Base-by-base conservation (phyloP, 768 basidiomycete genomes). In the Macrolepiota fuliginosa region DNA sequence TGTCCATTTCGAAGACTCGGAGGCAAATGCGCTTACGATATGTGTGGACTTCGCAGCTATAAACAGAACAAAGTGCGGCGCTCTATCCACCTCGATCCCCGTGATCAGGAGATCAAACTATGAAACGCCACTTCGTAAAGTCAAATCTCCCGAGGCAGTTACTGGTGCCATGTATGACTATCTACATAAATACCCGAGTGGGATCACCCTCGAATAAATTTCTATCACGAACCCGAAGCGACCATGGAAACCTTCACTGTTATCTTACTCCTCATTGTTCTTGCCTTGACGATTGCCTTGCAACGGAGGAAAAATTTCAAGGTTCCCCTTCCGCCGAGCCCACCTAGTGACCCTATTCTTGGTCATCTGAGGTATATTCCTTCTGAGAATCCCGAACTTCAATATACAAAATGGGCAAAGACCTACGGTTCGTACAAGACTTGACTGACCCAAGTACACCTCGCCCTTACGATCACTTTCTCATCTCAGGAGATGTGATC, bases 281-380 rank as follows among this genome's bases (percentile, higher is more conserved):
- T 54, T 19, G 12, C 12, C 53, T 39, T 12, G 27, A 13, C 29
- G 4, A 17, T 35, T 29, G 9, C 11, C 17, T 32, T 53, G 2
- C 27, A 27, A 36, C 13, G n/a, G 3, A 53, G 10, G 15, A 36
- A 19, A 19, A 4, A n/a, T 9, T 12, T 9, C 53, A 25, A 36
- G 19, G 36, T 54, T 0, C 59, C 52, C 35, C 39, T 60, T 17
- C 59, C 59, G 3, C 59, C 59, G 1, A n/a, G 59, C 11, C 59
- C 59, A 5, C 59, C 59, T 1, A 10, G 27, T 9, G 51, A 61
- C 11, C 53, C 42, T 15, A 54, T 61, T 17, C 11, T 53, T 12
- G 59, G 52, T 17, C 59, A 61, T 15, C 51, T 61, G 11, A 52
- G 52, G 11, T n/a, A 46, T 13, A 54, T 61, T 4, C 59, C 59